Base-by-base conservation (phyloP, 768 basidiomycete species). In the Kwoniella botswanensis region DNA sequence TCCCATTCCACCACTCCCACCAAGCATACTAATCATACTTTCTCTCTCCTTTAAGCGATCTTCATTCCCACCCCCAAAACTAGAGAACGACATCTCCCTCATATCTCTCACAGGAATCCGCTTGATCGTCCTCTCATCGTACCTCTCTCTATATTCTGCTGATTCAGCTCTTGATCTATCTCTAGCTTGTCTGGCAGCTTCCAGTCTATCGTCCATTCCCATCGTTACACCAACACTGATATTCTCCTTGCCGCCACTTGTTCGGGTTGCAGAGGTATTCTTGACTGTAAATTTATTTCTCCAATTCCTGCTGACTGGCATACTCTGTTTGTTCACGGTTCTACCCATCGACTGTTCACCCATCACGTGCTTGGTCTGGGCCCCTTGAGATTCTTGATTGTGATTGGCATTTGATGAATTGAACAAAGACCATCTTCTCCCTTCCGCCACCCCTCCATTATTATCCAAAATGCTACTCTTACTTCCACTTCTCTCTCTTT, bases 251-350 rank as follows among this genome's bases (percentile, higher is more conserved):
- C 52, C 44, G 21, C 29, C 63, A 13, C n/a, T 26, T 10, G 13
- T 46, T 18, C 22, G 22, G 24, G 17, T 18, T 12, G 21, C 18
- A 43, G 65, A 54, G 15, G 24, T 21, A 22, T 68, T 68, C n/a
- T 67, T 62, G 7, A 74, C 70, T 7, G 60, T 26, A 63, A 75
- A 75, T 46, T 72, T 75, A 21, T 41, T 66, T 41, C 74, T 29
- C 63, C 67, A 67, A 17, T 63, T 66, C 29, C 74, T 42, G 17
- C 52, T 66, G 7, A 63, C 61, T 22, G 74, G 74, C 59, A 74
- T 67, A 5, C 66, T 63, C 46, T 68, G 41, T 6, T 44, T 18
- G 56, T 60, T 68, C 60, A 55, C 11, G 26, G 35, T 2, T 46
- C 17, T 44, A 46, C 10, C 7, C 1, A 35, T 6, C 35, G 35